phyloP scores from a whole-genome alignment of 768 basidiomycete genomes.

The Pholiota molesta region DNA sequence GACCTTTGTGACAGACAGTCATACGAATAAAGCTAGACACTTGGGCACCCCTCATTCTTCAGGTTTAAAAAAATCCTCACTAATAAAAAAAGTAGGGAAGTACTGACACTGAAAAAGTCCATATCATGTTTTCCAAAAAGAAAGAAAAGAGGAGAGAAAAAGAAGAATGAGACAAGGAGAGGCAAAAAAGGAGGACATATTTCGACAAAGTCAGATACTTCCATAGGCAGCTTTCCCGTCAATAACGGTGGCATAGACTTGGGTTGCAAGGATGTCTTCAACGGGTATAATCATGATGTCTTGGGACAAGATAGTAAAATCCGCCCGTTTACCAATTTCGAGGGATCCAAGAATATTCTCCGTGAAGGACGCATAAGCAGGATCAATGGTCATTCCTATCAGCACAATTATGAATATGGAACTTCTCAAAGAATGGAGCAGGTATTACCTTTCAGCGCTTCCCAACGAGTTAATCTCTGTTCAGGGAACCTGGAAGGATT shows the following conservation, averaged over 20 bases:
- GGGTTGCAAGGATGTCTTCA: conserved; percentile 63
- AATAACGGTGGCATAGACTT: conserved; percentile 75
- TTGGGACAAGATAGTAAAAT: conserved; percentile 82
- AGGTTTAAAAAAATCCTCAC: background rate
- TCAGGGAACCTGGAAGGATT: conserved; percentile 70
- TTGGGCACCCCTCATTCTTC: too few relatives aligned
- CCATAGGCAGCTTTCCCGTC: conserved; percentile 64
- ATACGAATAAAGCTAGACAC: too few relatives aligned
- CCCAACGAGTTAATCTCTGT: conserved; percentile 71
- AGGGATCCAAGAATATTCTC: conserved; percentile 78
- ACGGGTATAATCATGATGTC: conserved; percentile 75
- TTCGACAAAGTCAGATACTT: conserved; percentile 21
- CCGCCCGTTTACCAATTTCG: conserved; percentile 76
- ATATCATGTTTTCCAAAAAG: background rate
- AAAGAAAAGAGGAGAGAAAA: conserved; percentile 6
- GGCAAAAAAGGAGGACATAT: conserved; percentile 3
- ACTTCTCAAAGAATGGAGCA: background rate
- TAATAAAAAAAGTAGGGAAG: background rate
- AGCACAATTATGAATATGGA: conserved; percentile 2
- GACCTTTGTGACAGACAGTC: too few relatives aligned
- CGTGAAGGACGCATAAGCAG: conserved; percentile 86
- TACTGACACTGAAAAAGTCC: background rate
- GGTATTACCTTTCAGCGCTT: conserved; percentile 69
- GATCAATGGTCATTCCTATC: conserved; percentile 83
- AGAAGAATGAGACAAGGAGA: conserved; percentile 5